Evolutionary conservation across 257 asterid species (phyloP), one percentile per base, ranked within the genome.

Genomic region (Verbascum thapsus): DNA sequence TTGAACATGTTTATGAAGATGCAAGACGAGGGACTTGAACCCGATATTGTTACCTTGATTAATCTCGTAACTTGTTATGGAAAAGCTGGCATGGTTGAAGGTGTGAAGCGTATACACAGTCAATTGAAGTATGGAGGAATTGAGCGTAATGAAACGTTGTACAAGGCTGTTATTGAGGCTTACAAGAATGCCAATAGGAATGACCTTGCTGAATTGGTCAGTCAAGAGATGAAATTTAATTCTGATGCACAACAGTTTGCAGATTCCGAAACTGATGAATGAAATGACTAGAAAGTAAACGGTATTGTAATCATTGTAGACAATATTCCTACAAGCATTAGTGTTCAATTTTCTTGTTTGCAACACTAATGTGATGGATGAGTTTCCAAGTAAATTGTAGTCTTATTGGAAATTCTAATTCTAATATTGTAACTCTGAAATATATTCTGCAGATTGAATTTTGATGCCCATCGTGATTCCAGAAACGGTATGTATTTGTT

Each of bases 31-130:
- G 97, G 97, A 32, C 62, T 89, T 12, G 72, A 88, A 75, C 95
- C 98, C 2, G 96, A 92, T 50, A 57, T 83, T 26, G 90, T 92
- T 48, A 92, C 97, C 0, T 64, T 74, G 59, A 69, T 92, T 39
- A 75, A 72, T 75, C 91, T 92, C 8, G 96, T 85, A 11, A 73
- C 68, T 40, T 92, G 98, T 72, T 92, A 92, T 23, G 95, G 96
- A 35, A 78, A 83, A 76, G 92, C 90, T 8, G 91, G 98, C 43
- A 85, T 88, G 90, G 75, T 85, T 50, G 97, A 92, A 80, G 97
- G 97, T 42, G 85, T 88, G 68, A 87, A 88, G 78, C 80, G 97
- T 20, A 70, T 88, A 59, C 78, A 85, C 56, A 73, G 91, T 63
- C 88, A 76, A 61, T 53, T 92, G 41, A 92, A 81, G 64, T 69